These are phyloP conservation scores for Filosporella fistucella DNA, from an alignment of 495 filamentous ascomycete genomes.

Conservation along the genomic window DNA sequence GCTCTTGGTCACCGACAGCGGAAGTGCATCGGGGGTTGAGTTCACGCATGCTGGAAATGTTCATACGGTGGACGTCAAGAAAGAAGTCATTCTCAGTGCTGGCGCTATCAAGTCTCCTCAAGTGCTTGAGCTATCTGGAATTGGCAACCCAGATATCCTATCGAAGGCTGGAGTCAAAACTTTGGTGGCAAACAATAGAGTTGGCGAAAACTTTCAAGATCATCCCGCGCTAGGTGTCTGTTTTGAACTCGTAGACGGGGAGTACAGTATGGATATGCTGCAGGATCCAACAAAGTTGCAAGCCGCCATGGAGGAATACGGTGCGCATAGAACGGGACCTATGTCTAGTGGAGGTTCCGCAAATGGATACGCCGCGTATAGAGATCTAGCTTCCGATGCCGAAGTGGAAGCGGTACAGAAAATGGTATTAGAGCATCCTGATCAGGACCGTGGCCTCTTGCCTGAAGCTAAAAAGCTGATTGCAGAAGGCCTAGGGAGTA, in stretches of 20 bases:
- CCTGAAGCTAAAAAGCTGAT: neutral
- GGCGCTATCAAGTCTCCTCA: constrained; percentile 9
- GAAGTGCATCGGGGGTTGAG: constrained; percentile 25
- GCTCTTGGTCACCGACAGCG: constrained; percentile 38
- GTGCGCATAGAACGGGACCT: constrained; percentile 12
- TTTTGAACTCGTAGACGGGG: constrained; percentile 47
- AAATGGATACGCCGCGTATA: neutral
- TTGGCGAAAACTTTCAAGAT: constrained; percentile 59
- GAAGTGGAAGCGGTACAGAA: no score
- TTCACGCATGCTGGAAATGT: neutral
- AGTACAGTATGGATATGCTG: neutral
- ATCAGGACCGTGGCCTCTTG: neutral
- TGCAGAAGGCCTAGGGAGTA: neutral
- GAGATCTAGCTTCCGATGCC: neutral
- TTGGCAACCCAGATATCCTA: constrained; percentile 25
- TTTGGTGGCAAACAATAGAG: no score
- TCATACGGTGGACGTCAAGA: constrained; percentile 1
- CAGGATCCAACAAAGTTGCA: neutral
- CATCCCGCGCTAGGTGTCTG: constrained; percentile 43
- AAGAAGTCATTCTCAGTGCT: constrained; percentile 13
- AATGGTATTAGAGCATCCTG: neutral
- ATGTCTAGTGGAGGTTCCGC: constrained; percentile 11
- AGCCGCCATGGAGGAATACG: constrained; percentile 10
- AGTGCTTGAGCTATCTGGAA: constrained; percentile 17
- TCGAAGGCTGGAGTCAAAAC: constrained; percentile 42